phyloP scores from a whole-genome alignment of 2,329 filamentous ascomycete species.

The Pseudogymnoascus sp. region DNA sequence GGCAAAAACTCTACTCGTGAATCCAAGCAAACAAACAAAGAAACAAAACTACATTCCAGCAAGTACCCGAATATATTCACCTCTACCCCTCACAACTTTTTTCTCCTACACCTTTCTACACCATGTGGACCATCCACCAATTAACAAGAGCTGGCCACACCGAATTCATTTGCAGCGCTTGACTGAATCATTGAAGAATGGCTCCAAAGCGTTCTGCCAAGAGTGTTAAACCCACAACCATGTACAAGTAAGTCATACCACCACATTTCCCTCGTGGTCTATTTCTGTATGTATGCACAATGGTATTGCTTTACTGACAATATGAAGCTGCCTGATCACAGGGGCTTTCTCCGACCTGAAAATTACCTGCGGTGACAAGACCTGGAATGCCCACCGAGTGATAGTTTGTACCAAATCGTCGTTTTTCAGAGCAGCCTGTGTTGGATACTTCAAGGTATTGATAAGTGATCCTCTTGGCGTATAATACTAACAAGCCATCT shows the following conservation, averaged over 20 bases:
- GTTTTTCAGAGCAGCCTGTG: not conserved
- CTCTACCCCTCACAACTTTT: not conserved
- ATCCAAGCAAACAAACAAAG: not conserved
- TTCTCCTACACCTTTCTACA: not conserved
- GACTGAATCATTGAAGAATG: not conserved
- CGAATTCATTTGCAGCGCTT: not conserved
- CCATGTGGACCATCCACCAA: too few relatives aligned
- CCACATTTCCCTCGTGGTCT: too few relatives aligned
- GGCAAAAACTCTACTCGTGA: not conserved
- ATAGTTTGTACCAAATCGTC: not conserved
- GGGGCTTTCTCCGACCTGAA: not conserved
- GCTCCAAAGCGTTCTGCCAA: not conserved
- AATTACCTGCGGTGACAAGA: not conserved
- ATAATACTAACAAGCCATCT: not conserved
- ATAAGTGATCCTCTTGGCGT: too few relatives aligned
- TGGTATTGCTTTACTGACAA: not conserved
- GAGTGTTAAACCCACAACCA: not conserved
- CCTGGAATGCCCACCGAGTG: not conserved
- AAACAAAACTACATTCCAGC: not conserved
- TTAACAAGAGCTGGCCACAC: not conserved
- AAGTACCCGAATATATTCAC: not conserved
- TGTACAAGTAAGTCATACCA: not conserved
- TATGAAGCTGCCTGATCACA: not conserved
- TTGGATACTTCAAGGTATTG: not conserved
- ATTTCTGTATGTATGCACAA: not conserved